These are phyloP conservation scores for Aplosporella prunicola DNA, from an alignment of 2,329 filamentous ascomycete genomes.

Conservation along the genomic window DNA sequence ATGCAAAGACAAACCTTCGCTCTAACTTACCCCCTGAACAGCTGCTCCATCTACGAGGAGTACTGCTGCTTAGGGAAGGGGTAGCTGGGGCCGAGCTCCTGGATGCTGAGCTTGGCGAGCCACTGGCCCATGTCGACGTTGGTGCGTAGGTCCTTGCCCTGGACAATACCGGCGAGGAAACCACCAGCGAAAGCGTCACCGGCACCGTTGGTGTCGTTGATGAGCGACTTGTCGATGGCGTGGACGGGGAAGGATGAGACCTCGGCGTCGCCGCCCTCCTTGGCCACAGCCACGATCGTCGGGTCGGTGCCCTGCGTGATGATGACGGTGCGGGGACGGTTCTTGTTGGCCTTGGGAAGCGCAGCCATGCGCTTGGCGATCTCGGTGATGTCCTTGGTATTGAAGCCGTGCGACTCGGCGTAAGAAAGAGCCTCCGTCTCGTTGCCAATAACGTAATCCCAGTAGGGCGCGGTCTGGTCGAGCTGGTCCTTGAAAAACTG, in stretches of 20 bases:
- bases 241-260: conserved; percentile 75
- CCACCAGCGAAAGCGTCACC: conserved; percentile 96
- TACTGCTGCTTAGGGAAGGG: conserved; percentile 34
- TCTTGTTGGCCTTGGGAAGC: conserved; percentile 82
- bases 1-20: too few relatives aligned
- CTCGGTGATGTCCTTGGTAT: conserved; percentile 66
- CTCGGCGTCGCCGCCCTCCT: conserved; percentile 53
- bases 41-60: too few relatives aligned
- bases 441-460: conserved; percentile 94
- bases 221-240: conserved; percentile 64
- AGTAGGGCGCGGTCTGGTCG: conserved; percentile 78
- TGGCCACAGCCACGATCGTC: conserved; percentile 69
- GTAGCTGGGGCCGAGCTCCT: conserved; percentile 69
- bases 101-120: conserved; percentile 87
- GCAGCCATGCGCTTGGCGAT: conserved; percentile 80
- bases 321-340: conserved; percentile 76
- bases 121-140: conserved; percentile 90
- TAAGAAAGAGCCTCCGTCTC: conserved; percentile 89
- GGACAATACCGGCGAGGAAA: conserved; percentile 78
- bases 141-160: conserved; percentile 70
- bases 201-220: conserved; percentile 94
- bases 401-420: conserved; percentile 68
- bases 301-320: conserved; percentile 92
- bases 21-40: too few relatives aligned
- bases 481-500: conserved; percentile 97